phyloP scores from a whole-genome alignment of 345 rosid species.

The Toxicodendron radicans region DNA sequence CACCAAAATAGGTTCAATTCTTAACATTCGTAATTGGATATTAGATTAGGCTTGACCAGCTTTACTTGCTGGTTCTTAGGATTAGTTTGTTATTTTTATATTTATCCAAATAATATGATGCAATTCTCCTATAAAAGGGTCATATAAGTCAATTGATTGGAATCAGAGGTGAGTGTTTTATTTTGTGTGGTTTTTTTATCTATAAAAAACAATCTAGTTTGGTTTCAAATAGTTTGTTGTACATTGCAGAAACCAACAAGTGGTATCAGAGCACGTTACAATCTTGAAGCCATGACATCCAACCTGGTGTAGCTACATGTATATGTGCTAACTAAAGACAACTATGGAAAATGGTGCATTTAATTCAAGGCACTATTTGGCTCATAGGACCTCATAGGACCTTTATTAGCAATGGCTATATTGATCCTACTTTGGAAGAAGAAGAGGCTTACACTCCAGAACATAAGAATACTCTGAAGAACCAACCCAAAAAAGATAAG shows the following conservation, averaged over 20 bases:
- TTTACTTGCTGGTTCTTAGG: too few species aligned
- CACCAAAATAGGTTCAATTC: too few species aligned
- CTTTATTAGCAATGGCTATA: not conserved
- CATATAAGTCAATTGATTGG: too few species aligned
- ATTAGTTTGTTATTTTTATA: too few species aligned
- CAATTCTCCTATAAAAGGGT: too few species aligned
- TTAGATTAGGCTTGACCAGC: too few species aligned
- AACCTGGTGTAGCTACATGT: not conserved
- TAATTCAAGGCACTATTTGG: not conserved
- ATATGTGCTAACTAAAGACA: not conserved
- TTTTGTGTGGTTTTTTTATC: too few species aligned
- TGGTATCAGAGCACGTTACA: not conserved
- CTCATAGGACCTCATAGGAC: not conserved
- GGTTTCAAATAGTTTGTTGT: too few species aligned
- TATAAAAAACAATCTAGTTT: too few species aligned
- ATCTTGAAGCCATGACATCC: not conserved
- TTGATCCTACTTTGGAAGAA: not conserved
- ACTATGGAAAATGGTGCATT: not conserved
- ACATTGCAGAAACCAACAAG: not conserved
- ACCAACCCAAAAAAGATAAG: not conserved
- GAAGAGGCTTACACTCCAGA: not conserved
- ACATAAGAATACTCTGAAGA: not conserved
- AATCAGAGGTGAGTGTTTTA: too few species aligned
- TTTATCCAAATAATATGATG: too few species aligned
- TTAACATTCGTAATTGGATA: too few species aligned